A percentile compares a stretch with the other conserved stretches of the same genome.
phyloP scores from a whole-genome alignment of 2,329 filamentous ascomycete species.

The Arachnopeziza araneosa region DNA sequence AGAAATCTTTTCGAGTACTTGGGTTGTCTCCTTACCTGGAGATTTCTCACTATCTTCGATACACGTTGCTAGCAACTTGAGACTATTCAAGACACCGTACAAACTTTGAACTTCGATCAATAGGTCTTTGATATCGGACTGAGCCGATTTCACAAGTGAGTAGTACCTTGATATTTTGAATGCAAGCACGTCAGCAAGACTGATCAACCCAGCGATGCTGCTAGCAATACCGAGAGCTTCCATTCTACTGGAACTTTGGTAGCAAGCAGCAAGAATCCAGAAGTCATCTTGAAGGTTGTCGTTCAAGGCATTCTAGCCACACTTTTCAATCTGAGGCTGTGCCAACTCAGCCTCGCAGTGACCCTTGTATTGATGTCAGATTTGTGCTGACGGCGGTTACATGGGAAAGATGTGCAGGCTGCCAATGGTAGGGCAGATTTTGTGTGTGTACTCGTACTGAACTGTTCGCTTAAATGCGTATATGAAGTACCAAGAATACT shows the following conservation, averaged over 20 bases:
- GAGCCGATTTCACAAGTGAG: slow-evolving; percentile 2
- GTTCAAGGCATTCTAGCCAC: background rate
- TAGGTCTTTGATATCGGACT: slow-evolving; percentile 7
- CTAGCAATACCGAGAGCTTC: slow-evolving; percentile 9
- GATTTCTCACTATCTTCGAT: slow-evolving; percentile 4
- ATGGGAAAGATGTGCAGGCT: background rate
- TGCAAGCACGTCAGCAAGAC: slow-evolving; percentile 8
- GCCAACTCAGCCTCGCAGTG: background rate
- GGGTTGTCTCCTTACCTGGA: background rate
- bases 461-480: too few relatives aligned
- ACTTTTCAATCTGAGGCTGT: background rate
- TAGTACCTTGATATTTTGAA: slow-evolving; percentile 10
- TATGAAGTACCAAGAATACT: too few relatives aligned
- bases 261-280: background rate
- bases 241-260: background rate
- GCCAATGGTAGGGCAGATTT: too few relatives aligned
- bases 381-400: background rate
- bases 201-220: slow-evolving; percentile 9
- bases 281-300: background rate
- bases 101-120: slow-evolving; percentile 9
- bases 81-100: slow-evolving; percentile 10
- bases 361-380: background rate
- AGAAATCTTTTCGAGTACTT: background rate
- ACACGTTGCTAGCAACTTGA: slow-evolving; percentile 8
- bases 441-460: too few relatives aligned